Percentiles rank a stretch among this genome's conserved stretches.
phyloP scores from a whole-genome alignment of 371 early-diverging fungal genomes.

The Zopfochytrium polystomum region DNA sequence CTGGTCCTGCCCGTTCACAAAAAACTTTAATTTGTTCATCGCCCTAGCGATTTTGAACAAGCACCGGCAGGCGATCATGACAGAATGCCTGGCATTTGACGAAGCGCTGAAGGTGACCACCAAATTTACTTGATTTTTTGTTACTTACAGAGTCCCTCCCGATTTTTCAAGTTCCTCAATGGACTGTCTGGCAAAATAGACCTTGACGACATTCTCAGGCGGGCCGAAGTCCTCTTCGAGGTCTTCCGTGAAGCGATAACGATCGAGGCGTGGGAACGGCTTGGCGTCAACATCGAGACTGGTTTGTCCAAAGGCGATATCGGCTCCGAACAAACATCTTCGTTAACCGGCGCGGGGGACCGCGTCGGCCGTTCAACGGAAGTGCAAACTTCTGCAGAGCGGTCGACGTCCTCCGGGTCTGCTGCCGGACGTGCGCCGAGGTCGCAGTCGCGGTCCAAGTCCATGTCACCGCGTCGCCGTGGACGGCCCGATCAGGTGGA shows the following conservation, averaged over 20 bases:
- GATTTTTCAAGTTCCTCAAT: conserved; percentile 69
- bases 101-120: conserved; percentile 73
- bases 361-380: neutral
- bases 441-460: conserved; percentile 3
- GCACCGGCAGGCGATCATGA: conserved; percentile 71
- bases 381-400: neutral
- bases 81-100: conserved; percentile 75
- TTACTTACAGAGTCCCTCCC: neutral
- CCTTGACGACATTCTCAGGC: conserved; percentile 68
- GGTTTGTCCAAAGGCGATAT: conserved; percentile 10
- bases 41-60: conserved; percentile 85
- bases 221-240: conserved; percentile 75
- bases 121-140: neutral
- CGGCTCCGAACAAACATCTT: neutral
- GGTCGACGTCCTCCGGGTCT: neutral
- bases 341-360: conserved; percentile 1
- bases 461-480: neutral
- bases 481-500: conserved; percentile 11
- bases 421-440: neutral
- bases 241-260: conserved; percentile 50
- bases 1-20: conserved; percentile 81
- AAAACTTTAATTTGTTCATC: conserved; percentile 81
- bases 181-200: conserved; percentile 76
- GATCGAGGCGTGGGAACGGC: conserved; percentile 24
- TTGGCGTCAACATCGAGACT: conserved; percentile 26